Base-by-base conservation (phyloP, 2,329 filamentous ascomycete species). In the Zelopaecilomyces penicillatus region DNA sequence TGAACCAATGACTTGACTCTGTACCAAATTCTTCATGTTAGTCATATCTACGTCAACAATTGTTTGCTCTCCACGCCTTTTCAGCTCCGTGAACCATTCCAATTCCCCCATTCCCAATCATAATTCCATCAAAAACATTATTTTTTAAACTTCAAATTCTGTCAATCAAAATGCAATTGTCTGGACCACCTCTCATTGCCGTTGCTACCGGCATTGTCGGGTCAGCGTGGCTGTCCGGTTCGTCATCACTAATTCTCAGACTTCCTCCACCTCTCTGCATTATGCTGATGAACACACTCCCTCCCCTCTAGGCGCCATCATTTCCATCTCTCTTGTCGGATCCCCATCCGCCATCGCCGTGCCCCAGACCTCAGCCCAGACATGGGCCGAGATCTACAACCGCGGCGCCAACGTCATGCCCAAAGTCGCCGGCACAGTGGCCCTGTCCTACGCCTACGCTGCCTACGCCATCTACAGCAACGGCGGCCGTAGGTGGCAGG, bases 401-500 rank as follows among this genome's bases (percentile, higher is more conserved):
- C 58, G 57, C n/a, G 68, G 68, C 39, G 52, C 61, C 12, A 51
- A 53, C 42, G 45, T 60, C 28, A 67, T 68, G 56, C 68, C 68
- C 36, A 64, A 60, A 41, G 42, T 65, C 27, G 64, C 62, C 7
- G 50, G 48, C 43, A 51, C 54, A 35, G 57, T 61, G 6, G 57
- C 61, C n/a, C 50, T 58, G 1, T 57, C 58, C 4, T 67, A 68
- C 48, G 48, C 56, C 41, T 64, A 64, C 42, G 60, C 60, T 5
- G 63, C 67, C 6, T 70, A 66, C 36, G 53, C 62, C 30, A 54
- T 57, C 3, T 46, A 47, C 29, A 38, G 52, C 8, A 51, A 52
- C 7, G 58, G 58, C 1, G 51, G 51, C 2, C 47, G 46, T 28
- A 19, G 19, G 19, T 70, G 67, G 68, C 54, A 52, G 41, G 58